phyloP scores from a whole-genome alignment of 345 rosid species.

The Nasturtium officinale region DNA sequence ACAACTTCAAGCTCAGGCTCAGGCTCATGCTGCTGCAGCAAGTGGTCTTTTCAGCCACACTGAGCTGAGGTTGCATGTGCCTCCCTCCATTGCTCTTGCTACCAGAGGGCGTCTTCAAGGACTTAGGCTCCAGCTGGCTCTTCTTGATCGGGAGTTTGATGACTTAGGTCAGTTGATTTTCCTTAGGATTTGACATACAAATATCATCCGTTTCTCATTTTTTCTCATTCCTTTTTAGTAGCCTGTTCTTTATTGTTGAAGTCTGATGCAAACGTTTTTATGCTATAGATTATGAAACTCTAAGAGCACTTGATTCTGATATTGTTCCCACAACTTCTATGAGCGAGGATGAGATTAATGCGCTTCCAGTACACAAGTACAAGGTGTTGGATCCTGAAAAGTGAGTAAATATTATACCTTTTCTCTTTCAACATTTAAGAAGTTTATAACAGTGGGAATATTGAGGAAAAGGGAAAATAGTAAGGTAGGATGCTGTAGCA shows the following conservation, averaged over 20 bases:
- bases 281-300: slow-evolving; percentile 80
- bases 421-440: background rate
- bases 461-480: slow-evolving; percentile 1
- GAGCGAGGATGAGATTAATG: slow-evolving; percentile 96
- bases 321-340: slow-evolving; percentile 66
- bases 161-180: slow-evolving; percentile 64
- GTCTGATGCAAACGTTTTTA: slow-evolving; percentile 13
- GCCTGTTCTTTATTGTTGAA: background rate
- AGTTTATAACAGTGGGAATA: background rate
- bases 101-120: slow-evolving; percentile 95
- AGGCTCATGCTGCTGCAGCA: slow-evolving; percentile 85
- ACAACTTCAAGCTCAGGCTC: slow-evolving; percentile 93
- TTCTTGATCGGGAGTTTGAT: slow-evolving; percentile 94
- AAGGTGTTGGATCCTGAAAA: slow-evolving; percentile 59
- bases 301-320: slow-evolving; percentile 90
- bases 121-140: slow-evolving; percentile 92
- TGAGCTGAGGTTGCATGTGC: slow-evolving; percentile 86
- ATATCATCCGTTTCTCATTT: background rate
- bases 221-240: background rate
- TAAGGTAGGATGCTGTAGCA: background rate
- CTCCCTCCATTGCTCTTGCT: slow-evolving; percentile 86
- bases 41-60: slow-evolving; percentile 86
- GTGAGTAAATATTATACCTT: slow-evolving; percentile 36
- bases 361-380: slow-evolving; percentile 85
- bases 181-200: background rate